Percentiles rank a stretch among this genome's conserved stretches.
Conservation (phyloP, 441 rosid species). For the Gossypium laxum region DNA sequence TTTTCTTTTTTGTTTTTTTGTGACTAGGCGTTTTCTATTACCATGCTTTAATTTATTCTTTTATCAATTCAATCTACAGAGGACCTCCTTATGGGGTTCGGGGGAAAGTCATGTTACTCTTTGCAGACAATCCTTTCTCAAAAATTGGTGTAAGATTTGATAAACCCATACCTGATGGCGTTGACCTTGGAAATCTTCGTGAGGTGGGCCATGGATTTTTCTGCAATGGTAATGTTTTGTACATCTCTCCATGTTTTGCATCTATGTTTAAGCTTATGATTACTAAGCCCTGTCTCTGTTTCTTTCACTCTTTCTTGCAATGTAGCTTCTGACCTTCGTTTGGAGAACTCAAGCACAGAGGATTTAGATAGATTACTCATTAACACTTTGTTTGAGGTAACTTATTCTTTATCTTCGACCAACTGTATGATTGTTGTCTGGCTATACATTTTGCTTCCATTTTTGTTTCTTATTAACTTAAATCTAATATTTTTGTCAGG, state of each 20-base stretch:
- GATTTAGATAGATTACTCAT: conserved; percentile 57
- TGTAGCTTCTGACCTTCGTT: conserved; percentile 53
- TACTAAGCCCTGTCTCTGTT: conserved; percentile 11
- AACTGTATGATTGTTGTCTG: conserved; percentile 4
- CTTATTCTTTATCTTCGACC: not conserved
- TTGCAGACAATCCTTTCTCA: conserved; percentile 54
- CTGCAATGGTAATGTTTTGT: conserved; percentile 48
- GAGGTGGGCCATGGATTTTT: conserved; percentile 58
- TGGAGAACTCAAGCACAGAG: conserved; percentile 42
- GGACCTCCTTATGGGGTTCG: conserved; percentile 52
- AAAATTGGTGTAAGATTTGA: conserved; percentile 69
- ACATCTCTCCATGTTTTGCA: conserved; percentile 1
- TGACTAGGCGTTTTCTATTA: not conserved
- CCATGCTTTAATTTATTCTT: conserved; percentile 13
- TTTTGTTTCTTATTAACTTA: conserved; percentile 10
- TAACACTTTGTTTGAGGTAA: conserved; percentile 64
- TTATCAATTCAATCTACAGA: conserved; percentile 29
- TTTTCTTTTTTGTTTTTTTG: not conserved
- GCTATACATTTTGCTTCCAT: conserved; percentile 9
- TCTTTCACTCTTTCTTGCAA: conserved; percentile 10
- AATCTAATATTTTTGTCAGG: conserved; percentile 30
- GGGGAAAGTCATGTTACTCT: conserved; percentile 48
- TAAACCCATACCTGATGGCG: conserved; percentile 54
- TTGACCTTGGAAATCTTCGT: conserved; percentile 59
- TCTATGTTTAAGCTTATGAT: conserved; percentile 5